Base-by-base conservation (phyloP, 1,284 basidiomycete species). In the Papiliotrema flavescens region DNA sequence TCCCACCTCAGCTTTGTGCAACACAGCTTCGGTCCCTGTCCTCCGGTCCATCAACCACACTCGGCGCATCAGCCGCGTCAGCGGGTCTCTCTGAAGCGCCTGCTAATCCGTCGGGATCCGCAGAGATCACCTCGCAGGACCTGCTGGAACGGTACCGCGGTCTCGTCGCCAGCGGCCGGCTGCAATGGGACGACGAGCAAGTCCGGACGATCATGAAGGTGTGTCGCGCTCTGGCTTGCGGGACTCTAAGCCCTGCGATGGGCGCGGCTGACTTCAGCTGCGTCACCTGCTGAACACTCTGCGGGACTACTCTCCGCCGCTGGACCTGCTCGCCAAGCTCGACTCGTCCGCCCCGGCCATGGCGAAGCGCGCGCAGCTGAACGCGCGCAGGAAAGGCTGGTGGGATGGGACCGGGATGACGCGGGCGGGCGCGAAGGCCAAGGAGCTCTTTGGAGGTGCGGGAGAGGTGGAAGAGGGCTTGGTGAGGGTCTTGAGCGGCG, bases 151-250 rank as follows among this genome's bases (percentile, higher is more conserved):
- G 75, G 37, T 83, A 83, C 64, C 74, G 79, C 7, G 71, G 69
- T 1, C 64, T 81, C 37, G 81, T 83, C 0, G 76, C 80, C 0
- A 65, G 75, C 0, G 84, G 85, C 0, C 74, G 79, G 53, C 78
- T 87, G 51, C 71, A 79, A 56, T 81, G 82, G 69, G 83, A 87
- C 61, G 81, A 83, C 54, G 83, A 85, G 54, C 86, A 88, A 66
- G 78, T 87, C 19, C 74, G 85, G 19, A 81, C 81, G 3, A 75
- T 87, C n/a, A 83, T 86, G 75, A 78, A 82, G 73, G 84, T 84
- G 57, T 22, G 78, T 66, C n/a, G 26, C 28, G 28, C 7, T 20
- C 23, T 53, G 35, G 35, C n/a, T 20, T 32, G 20, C 45, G 13
- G 13, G 11, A 13, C 8, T 20, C 24, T 36, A 7, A 41, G 13